A percentile compares a stretch with the other conserved stretches of the same genome.
phyloP scores from a whole-genome alignment of 139 green algal species.

The Volvox africanus region DNA sequence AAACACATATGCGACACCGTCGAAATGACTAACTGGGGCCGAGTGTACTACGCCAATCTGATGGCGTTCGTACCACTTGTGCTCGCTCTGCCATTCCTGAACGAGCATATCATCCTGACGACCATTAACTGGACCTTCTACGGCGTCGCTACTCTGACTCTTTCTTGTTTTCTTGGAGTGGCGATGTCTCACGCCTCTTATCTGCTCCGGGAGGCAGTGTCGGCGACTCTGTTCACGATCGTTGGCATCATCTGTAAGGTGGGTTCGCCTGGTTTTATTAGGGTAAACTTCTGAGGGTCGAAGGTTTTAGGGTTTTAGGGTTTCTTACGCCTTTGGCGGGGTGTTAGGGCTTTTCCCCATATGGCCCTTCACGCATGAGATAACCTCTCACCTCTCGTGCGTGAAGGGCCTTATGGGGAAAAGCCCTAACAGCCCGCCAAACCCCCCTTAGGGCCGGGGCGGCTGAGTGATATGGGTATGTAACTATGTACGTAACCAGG shows the following conservation, averaged over 20 bases:
- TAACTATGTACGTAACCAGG: no score
- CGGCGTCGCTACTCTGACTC: constrained; percentile 54
- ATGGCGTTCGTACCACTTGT: constrained; percentile 52
- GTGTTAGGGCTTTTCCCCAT: neutral
- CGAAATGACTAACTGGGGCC: constrained; percentile 80
- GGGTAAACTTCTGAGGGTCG: neutral
- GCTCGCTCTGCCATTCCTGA: constrained; percentile 34
- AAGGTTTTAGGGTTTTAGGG: no score
- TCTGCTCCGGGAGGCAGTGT: constrained; percentile 73
- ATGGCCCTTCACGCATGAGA: no score
- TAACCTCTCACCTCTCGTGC: no score
- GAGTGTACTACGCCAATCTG: constrained; percentile 81
- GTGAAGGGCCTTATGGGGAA: neutral
- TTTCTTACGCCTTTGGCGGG: neutral
- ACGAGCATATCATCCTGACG: constrained; percentile 47
- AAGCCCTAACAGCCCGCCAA: neutral
- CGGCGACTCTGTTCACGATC: constrained; percentile 86
- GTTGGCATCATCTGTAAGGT: constrained; percentile 93
- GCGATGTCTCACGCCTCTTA: constrained; percentile 72
- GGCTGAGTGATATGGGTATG: no score
- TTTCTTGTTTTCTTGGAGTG: constrained; percentile 80
- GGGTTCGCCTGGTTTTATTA: neutral
- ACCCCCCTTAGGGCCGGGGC: no score
- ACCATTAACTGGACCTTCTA: constrained; percentile 38
- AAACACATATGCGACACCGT: constrained; percentile 83